Evolutionary conservation across 805 yeast species (phyloP), one percentile per base, ranked within the genome.

Genomic region (Alloascoidea hylecoeti): DNA sequence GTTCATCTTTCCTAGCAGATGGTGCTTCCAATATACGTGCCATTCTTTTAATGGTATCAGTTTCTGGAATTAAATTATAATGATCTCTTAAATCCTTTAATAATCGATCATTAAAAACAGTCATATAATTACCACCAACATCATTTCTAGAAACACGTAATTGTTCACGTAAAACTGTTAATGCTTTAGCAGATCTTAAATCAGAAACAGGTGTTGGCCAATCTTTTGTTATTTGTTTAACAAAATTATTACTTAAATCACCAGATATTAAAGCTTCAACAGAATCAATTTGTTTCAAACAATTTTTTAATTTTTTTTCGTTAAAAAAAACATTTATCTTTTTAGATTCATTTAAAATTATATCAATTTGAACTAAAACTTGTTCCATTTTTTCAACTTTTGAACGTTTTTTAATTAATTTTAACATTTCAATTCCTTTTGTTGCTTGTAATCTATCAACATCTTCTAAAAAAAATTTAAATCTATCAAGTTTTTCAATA

Each of bases 121-220:
- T 60, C 4, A 77, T 70, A 46, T 75, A 80, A n/a, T 76, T 71
- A 30, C 68, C 70, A 13, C 92, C 88, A 37, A 84, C 77, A 34
- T 70, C 75, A n/a, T 64, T 58, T 37, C 78, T 69, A 46, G 85
- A 56, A 17, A 60, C 64, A 12, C 66, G 59, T 23, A 86, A 57
- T 33, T 69, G 64, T 36, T 71, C 74, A 37, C 71, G 64, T 13
- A 78, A 52, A 23, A 64, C 57, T 3, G 53, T 46, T 17, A 78
- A 55, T 2, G 78, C 82, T 1, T 70, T 68, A 15, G 3, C 51
- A 48, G 2, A 67, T 51, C 27, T 75, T 48, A 41, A 70, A 23
- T 23, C 30, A n/a, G 34, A 17, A n/a, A 23, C 13, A 23, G 30
- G 30, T 9, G 30, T n/a, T 1, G 70, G 70, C 75, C 74, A 68